Evolutionary conservation across 2,329 filamentous ascomycete genomes (phyloP).

Genomic region (Calonectria montana): DNA sequence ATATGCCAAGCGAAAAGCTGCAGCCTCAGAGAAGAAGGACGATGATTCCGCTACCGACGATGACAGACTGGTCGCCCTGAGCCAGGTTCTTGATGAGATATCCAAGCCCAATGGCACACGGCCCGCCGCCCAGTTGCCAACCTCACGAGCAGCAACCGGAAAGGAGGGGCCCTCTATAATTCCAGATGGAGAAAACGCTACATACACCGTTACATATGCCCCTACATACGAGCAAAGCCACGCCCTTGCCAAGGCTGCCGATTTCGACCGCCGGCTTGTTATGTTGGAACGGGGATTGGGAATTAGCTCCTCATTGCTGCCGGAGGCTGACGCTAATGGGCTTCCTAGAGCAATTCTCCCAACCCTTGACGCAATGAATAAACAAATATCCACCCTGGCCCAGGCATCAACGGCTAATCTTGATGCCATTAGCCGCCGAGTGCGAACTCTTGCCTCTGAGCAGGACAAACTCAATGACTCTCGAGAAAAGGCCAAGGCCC

Average conservation of each 20-base stretch:
- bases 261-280: conserved; percentile 86
- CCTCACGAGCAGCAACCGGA: conserved; percentile 15
- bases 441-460: conserved; percentile 77
- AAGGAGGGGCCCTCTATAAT: conserved; percentile 34
- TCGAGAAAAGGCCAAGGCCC: conserved; percentile 69
- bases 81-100: conserved; percentile 77
- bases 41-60: conserved; percentile 57
- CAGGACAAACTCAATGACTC: conserved; percentile 78
- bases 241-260: conserved; percentile 81
- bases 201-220: conserved; percentile 74
- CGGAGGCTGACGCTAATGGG: conserved; percentile 68
- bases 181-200: conserved; percentile 51
- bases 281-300: conserved; percentile 86
- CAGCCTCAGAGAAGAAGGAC: conserved; percentile 57
- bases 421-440: conserved; percentile 76
- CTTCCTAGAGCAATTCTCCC: conserved; percentile 80
- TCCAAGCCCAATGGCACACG: conserved; percentile 45
- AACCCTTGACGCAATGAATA: conserved; percentile 82
- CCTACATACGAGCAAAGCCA: conserved; percentile 75
- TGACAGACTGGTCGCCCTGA: conserved; percentile 70
- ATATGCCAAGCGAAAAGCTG: conserved; percentile 65
- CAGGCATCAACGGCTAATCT: conserved; percentile 78
- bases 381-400: conserved; percentile 81
- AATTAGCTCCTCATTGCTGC: conserved; percentile 75
- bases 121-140: conserved; percentile 25